A percentile compares a stretch with the other conserved stretches of the same genome.
phyloP scores from a whole-genome alignment of 2,329 filamentous ascomycete genomes.

The Ophiocordyceps camponoti-saundersi region DNA sequence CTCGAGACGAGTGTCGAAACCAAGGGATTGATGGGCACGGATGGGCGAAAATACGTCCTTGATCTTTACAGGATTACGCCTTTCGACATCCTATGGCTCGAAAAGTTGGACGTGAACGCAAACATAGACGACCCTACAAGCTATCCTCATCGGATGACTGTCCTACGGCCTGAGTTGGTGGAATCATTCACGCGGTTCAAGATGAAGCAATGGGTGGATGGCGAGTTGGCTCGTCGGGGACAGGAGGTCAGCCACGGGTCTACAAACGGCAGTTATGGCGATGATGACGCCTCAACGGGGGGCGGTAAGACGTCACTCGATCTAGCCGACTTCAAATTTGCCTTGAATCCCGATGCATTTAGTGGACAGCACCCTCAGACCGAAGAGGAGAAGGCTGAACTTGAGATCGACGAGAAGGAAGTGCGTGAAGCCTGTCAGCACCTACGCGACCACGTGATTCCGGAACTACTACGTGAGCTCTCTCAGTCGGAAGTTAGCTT shows the following conservation, averaged over 20 bases:
- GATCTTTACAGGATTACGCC: conserved; percentile 92
- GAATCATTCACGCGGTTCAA: conserved; percentile 72
- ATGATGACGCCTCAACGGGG: conserved; percentile 18
- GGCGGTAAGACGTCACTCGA: conserved; percentile 49
- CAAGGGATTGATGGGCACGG: conserved; percentile 91
- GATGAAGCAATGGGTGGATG: conserved; percentile 76
- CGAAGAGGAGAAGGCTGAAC: conserved; percentile 72
- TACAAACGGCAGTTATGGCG: conserved; percentile 16
- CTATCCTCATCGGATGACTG: conserved; percentile 94
- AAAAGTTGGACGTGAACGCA: conserved; percentile 44
- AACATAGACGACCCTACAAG: conserved; percentile 25
- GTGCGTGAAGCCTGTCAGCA: conserved; percentile 72
- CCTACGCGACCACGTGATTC: conserved; percentile 61
- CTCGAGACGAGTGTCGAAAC: conserved; percentile 94
- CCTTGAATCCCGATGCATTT: conserved; percentile 89
- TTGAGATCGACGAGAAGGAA: conserved; percentile 70
- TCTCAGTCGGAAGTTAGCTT: conserved; percentile 89
- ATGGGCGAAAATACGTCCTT: conserved; percentile 92
- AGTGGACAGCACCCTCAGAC: conserved; percentile 83
- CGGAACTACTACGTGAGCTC: conserved; percentile 72
- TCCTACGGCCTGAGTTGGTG: conserved; percentile 76
- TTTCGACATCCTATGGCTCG: conserved; percentile 78
- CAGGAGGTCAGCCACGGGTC: conserved; percentile 15
- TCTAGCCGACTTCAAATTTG: conserved; percentile 70
- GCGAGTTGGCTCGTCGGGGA: conserved; percentile 50